These are phyloP conservation scores for Colletotrichum theobromicola DNA, from an alignment of 2,329 filamentous ascomycete genomes.

Conservation along the genomic window DNA sequence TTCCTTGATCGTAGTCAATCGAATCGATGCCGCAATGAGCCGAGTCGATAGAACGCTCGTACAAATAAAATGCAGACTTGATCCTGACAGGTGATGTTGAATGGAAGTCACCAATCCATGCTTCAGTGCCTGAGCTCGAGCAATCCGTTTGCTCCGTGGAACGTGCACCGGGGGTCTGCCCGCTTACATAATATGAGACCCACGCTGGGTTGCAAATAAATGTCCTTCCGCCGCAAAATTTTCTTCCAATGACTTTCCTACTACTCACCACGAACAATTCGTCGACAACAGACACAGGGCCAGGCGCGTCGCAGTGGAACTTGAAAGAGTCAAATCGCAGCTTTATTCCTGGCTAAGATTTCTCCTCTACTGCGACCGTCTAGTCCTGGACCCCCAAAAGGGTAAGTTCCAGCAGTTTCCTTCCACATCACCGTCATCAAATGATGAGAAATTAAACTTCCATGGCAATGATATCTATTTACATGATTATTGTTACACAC, in stretches of 20 bases:
- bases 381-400: background rate
- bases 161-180: background rate
- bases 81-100: background rate
- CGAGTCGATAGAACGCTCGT: background rate
- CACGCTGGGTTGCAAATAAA: background rate
- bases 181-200: background rate
- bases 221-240: background rate
- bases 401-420: background rate
- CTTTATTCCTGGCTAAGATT: background rate
- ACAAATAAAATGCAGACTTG: background rate
- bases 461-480: slow-evolving; percentile 15
- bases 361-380: background rate
- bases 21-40: background rate
- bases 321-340: background rate
- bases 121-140: background rate
- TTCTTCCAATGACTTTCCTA: background rate
- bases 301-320: background rate
- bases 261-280: background rate
- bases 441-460: slow-evolving; percentile 8
- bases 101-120: background rate
- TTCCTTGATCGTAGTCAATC: background rate
- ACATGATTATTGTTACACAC: slow-evolving; percentile 14
- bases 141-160: background rate
- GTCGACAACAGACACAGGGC: background rate
- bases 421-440: background rate